These are phyloP conservation scores for Stylosanthes scabra DNA, from an alignment of 331 rosid genomes.

Conservation along the genomic window DNA sequence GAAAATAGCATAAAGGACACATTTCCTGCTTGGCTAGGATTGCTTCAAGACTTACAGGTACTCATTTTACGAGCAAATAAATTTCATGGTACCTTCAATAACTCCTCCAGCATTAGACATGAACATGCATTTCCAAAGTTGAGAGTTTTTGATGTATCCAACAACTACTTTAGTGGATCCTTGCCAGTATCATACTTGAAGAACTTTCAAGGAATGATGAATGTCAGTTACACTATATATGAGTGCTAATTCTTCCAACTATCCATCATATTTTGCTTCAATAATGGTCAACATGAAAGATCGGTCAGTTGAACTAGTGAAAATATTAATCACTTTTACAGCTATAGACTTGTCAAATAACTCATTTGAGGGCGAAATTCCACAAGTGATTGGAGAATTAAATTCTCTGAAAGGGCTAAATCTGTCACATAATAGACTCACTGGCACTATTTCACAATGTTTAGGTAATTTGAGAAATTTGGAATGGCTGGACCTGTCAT, in stretches of 20 bases:
- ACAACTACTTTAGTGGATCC: constrained; percentile 30
- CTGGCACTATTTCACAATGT: constrained; percentile 22
- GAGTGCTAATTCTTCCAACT: rapidly evolving
- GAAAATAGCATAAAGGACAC: constrained; percentile 4
- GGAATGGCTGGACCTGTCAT: constrained; percentile 39
- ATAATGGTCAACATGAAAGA: constrained; percentile 30
- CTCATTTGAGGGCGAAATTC: constrained; percentile 39
- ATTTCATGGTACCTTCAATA: constrained; percentile 8
- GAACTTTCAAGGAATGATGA: constrained; percentile 37
- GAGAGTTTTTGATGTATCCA: constrained; percentile 28
- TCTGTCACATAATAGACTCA: constrained; percentile 34
- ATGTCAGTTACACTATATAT: not conserved
- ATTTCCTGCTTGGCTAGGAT: constrained; percentile 22
- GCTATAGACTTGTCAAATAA: constrained; percentile 45
- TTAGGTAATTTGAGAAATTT: constrained; percentile 30
- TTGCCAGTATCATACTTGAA: constrained; percentile 26
- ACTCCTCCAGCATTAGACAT: not conserved
- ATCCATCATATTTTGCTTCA: not conserved
- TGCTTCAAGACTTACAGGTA: constrained; percentile 15
- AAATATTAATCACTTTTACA: constrained; percentile 13
- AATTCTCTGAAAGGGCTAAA: constrained; percentile 33
- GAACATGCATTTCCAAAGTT: constrained; percentile 8
- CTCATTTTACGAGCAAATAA: constrained; percentile 6
- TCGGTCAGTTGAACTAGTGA: not conserved
- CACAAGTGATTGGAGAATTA: constrained; percentile 18